Evolutionary conservation across 192 early-diverging fungal species (phyloP), one percentile per base, ranked within the genome.

Genomic region (Backusella luteola): DNA sequence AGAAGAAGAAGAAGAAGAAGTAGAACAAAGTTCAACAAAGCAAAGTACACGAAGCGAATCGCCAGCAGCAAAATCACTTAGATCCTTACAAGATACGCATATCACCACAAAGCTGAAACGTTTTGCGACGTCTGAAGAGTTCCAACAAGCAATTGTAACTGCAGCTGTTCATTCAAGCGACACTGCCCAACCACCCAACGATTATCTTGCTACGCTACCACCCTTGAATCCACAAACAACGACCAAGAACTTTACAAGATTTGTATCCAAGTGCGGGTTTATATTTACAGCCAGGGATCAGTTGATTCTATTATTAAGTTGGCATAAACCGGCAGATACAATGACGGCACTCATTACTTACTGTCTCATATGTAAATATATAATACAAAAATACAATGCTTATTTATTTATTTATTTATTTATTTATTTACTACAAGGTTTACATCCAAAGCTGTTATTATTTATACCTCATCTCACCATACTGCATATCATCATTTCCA

Each of bases 311-410:
- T 73, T 95, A 21, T 67, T 95, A 49, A 86, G 83, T 19, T 95
- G 93, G 94, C 87, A 91, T 73, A 89, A 92, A 67, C 83, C 90
- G 2, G 74, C 87, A n/a, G 86, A 89, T 73, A 91, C 92, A 4
- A 69, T 86, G 34, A 76, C 87, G 34, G 80, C 85, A 8, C 71
- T 89, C 71, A 83, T 88, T 4, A 66, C 80, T 21, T 89, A 85
- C 52, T 84, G 85, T 73, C 77, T 87, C 67, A 59, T 87, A 74
- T 90, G 88, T 90, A 84, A 42, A 67, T 32, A 67, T 32, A 15
- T 3, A 23, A 49, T 32, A 3, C 32, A 32, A 32, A 32, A 0
- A 32, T 32, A 5, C 15, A 35, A 4, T 35, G 26, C 66, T 36
- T 35, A 35, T 19, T 68, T 35, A n/a, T 17, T 17, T 35, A 12